phyloP scores from a whole-genome alignment of 768 basidiomycete genomes.

The Chalciporus sphaerocephalus region DNA sequence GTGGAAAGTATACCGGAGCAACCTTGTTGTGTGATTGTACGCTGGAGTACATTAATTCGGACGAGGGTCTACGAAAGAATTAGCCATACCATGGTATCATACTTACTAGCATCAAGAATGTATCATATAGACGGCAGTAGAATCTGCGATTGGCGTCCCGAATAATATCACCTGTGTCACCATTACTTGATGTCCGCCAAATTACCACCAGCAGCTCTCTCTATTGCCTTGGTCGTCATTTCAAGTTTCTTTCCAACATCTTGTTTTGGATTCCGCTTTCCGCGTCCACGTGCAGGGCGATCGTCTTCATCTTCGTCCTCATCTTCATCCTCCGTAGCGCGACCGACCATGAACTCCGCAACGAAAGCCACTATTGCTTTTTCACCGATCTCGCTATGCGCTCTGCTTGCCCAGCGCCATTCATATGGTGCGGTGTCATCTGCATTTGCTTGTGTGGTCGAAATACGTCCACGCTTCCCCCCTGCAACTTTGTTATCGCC shows the following conservation, averaged over 20 bases:
- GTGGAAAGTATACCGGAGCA: conserved; percentile 39
- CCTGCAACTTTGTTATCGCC: conserved; percentile 46
- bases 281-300: conserved; percentile 10
- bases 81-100: background rate
- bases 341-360: conserved; percentile 66
- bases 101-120: background rate
- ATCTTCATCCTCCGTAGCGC: conserved; percentile 11
- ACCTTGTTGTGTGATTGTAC: conserved; percentile 30
- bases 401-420: conserved; percentile 83
- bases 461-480: conserved; percentile 51
- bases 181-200: conserved; percentile 36
- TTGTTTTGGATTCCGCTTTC: conserved; percentile 15
- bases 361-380: conserved; percentile 68
- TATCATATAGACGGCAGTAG: background rate
- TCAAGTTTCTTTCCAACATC: conserved; percentile 37
- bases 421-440: conserved; percentile 42
- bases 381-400: conserved; percentile 82
- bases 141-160: too few species aligned
- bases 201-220: conserved; percentile 60
- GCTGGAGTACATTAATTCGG: background rate
- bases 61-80: background rate
- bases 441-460: conserved; percentile 36
- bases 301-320: conserved; percentile 33
- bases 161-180: background rate
- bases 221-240: conserved; percentile 52